These are phyloP conservation scores for Akanthomyces dipterigenus DNA, from an alignment of 2,329 filamentous ascomycete species.

Conservation along the genomic window DNA sequence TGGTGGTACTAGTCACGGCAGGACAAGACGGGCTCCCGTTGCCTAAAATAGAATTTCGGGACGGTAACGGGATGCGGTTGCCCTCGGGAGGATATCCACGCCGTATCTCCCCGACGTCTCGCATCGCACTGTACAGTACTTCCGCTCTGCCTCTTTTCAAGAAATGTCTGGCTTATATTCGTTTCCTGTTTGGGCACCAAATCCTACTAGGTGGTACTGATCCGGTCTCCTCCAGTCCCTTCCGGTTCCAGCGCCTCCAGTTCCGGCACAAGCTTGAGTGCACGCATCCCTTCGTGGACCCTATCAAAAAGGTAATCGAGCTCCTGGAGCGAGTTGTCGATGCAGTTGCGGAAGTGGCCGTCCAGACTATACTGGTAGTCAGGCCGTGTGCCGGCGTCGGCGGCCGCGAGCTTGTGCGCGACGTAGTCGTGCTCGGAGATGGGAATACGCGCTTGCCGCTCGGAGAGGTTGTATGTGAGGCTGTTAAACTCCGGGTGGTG, in stretches of 20 bases:
- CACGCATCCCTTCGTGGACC: constrained; percentile 36
- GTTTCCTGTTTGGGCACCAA: not conserved
- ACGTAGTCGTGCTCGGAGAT: constrained; percentile 26
- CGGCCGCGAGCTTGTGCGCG: constrained; percentile 30
- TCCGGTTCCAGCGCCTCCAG: not conserved
- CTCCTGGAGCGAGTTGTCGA: constrained; percentile 36
- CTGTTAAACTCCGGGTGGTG: not conserved
- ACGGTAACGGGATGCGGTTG: not conserved
- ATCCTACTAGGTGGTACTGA: not conserved
- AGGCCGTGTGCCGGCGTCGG: constrained; percentile 34
- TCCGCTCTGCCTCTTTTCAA: not conserved
- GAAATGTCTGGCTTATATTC: not conserved
- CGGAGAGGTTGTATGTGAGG: constrained; percentile 15
- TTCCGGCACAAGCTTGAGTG: constrained; percentile 19
- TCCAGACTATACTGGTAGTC: constrained; percentile 37
- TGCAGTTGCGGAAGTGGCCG: constrained; percentile 37
- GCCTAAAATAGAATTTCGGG: not conserved
- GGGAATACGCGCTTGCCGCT: constrained; percentile 18
- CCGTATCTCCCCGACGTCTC: not conserved
- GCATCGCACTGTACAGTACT: not conserved
- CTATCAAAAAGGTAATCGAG: constrained; percentile 38
- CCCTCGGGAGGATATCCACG: no score
- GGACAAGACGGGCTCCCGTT: not conserved
- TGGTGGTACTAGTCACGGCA: not conserved
- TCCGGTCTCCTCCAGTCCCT: not conserved